Evolutionary conservation across 371 early-diverging fungal species (phyloP).

Genomic region (Basidiobolus meristosporus): DNA sequence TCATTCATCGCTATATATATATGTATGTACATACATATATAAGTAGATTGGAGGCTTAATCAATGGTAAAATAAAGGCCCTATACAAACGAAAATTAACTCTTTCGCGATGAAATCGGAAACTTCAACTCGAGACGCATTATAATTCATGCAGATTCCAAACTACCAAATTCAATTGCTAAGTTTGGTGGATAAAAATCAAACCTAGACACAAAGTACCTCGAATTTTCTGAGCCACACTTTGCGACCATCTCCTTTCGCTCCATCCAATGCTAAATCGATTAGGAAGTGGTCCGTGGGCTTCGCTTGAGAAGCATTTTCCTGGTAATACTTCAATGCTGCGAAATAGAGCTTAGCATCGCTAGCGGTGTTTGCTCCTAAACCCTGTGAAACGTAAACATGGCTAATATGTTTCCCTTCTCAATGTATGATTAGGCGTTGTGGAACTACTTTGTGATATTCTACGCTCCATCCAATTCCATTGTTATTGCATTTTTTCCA

Average conservation of each 20-base stretch:
- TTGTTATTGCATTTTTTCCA: constrained; percentile 63
- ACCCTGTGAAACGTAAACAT: constrained; percentile 31
- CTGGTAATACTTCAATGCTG: constrained; percentile 55
- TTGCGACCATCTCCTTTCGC: constrained; percentile 94
- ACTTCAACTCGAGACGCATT: constrained; percentile 58
- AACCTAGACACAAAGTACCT: too few relatives aligned
- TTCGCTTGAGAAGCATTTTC: constrained; percentile 63
- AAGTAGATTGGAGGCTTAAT: neutral
- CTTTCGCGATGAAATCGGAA: constrained; percentile 93
- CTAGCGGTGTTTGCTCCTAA: constrained; percentile 85
- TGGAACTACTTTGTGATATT: constrained; percentile 91
- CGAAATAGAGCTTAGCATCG: constrained; percentile 96
- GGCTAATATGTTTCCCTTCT: neutral
- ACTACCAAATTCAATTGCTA: constrained; percentile 18
- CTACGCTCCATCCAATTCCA: constrained; percentile 59
- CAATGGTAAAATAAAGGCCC: neutral
- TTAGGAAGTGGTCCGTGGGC: constrained; percentile 52
- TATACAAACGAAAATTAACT: constrained; percentile 83
- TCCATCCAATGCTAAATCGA: constrained; percentile 98
- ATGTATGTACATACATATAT: too few relatives aligned
- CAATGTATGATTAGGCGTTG: neutral
- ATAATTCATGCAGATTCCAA: constrained; percentile 93
- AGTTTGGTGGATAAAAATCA: too few relatives aligned
- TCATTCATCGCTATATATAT: constrained; percentile 66
- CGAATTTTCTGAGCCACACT: constrained; percentile 81